Conservation (phyloP, 1,284 basidiomycete species). For the Porodaedalea pini region DNA sequence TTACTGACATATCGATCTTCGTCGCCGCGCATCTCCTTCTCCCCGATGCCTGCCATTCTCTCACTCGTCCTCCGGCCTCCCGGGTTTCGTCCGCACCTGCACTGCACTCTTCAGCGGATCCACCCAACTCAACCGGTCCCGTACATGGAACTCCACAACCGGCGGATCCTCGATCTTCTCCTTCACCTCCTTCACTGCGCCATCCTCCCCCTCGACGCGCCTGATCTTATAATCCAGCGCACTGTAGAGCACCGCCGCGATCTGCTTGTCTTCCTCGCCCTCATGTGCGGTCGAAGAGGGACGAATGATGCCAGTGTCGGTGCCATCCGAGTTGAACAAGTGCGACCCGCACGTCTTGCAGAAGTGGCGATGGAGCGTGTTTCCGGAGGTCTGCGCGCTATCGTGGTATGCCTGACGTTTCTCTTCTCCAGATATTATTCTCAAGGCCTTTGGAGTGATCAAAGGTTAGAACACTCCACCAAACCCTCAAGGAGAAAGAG, state of each 20-base stretch:
- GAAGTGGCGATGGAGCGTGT: slow-evolving; percentile 18
- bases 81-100: slow-evolving; percentile 20
- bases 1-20: no score
- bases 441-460: slow-evolving; percentile 4
- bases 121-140: slow-evolving; percentile 20
- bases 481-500: no score
- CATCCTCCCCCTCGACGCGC: slow-evolving; percentile 9
- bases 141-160: slow-evolving; percentile 20
- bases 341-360: slow-evolving; percentile 22
- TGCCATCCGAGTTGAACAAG: slow-evolving; percentile 10
- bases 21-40: no score
- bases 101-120: slow-evolving; percentile 7
- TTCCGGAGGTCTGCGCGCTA: slow-evolving; percentile 19
- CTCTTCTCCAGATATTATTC: slow-evolving; percentile 11
- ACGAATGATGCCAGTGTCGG: not conserved
- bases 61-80: not conserved
- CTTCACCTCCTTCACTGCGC: not conserved
- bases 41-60: no score
- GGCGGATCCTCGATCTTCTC: slow-evolving; percentile 13
- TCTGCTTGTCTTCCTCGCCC: slow-evolving; percentile 13
- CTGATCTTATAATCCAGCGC: slow-evolving; percentile 19
- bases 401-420: slow-evolving; percentile 15
- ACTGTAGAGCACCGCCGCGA: slow-evolving; percentile 21
- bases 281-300: not conserved
- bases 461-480: not conserved